A percentile compares a stretch with the other conserved stretches of the same genome.
phyloP scores from a whole-genome alignment of 306 rosid species.

The Acmispon strigosus region DNA sequence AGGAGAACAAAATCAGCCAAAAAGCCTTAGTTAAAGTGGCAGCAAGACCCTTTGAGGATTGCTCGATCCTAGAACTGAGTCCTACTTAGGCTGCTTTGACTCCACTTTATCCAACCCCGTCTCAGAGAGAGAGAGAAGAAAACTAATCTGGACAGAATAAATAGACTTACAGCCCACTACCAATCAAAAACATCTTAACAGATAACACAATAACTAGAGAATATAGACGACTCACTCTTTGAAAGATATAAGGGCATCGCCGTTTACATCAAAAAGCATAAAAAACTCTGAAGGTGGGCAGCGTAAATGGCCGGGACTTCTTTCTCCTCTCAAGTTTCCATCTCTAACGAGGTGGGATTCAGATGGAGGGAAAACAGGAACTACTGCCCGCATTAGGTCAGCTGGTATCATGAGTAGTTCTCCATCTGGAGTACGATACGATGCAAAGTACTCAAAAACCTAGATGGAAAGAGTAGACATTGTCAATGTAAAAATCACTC shows the following conservation, averaged over 20 bases:
- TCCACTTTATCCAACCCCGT: not conserved
- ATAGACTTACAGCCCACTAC: not conserved
- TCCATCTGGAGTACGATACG: slow-evolving; percentile 54
- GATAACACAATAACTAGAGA: not conserved
- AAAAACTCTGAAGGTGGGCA: slow-evolving; percentile 70
- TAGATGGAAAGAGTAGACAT: slow-evolving; percentile 25
- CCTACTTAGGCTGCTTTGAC: slow-evolving; percentile 13
- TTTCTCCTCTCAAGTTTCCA: slow-evolving; percentile 82
- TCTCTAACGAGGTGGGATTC: slow-evolving; percentile 90
- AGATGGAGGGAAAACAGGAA: slow-evolving; percentile 97
- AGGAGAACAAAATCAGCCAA: not conserved
- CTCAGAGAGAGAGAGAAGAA: not conserved
- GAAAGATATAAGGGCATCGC: slow-evolving; percentile 70
- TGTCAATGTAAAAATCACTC: slow-evolving; percentile 12
- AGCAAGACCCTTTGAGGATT: slow-evolving; percentile 5
- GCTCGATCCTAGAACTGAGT: not conserved
- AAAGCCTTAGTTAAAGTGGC: slow-evolving; percentile 3
- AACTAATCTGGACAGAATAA: not conserved
- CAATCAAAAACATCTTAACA: not conserved
- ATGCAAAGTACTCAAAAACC: slow-evolving; percentile 95
- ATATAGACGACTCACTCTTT: slow-evolving; percentile 60
- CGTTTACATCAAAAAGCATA: slow-evolving; percentile 84
- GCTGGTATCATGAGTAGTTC: slow-evolving; percentile 72
- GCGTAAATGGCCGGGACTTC: slow-evolving; percentile 67
- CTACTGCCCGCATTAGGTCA: slow-evolving; percentile 90